Evolutionary conservation across 202 grass and related monocot species (phyloP).

Genomic region (Brachypodium distachyon): DNA sequence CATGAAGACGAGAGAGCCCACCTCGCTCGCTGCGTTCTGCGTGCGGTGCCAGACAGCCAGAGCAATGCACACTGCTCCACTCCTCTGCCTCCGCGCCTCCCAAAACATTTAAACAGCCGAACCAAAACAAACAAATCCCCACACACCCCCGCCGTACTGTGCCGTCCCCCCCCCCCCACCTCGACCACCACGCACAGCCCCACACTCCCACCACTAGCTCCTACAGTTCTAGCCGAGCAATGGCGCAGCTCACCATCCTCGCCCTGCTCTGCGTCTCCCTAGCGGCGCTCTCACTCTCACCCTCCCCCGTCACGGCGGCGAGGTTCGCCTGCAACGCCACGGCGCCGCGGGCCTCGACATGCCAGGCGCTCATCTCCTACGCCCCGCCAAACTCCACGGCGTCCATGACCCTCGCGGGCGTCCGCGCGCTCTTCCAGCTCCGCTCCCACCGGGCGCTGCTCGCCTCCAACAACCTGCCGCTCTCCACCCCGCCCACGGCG

Average conservation of each 20-base stretch:
- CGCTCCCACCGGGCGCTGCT: constrained; percentile 71
- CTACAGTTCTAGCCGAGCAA: background rate
- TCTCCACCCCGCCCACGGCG: constrained; percentile 29
- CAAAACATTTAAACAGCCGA: constrained; percentile 2
- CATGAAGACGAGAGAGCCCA: background rate
- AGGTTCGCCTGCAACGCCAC: constrained; percentile 56
- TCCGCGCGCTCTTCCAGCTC: constrained; percentile 74
- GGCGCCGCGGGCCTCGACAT: constrained; percentile 33
- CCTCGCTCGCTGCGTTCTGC: constrained; percentile 9
- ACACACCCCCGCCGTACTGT: background rate
- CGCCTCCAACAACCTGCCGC: constrained; percentile 52
- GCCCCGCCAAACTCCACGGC: constrained; percentile 56
- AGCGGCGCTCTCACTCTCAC: background rate
- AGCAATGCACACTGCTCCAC: constrained; percentile 34
- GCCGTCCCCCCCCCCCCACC: background rate
- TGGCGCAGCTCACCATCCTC: background rate
- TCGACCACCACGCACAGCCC: background rate
- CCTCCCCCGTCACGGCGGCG: constrained; percentile 25
- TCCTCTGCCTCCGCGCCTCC: background rate
- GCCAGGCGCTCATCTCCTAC: constrained; percentile 81
- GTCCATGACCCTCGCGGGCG: constrained; percentile 35
- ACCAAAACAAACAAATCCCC: background rate
- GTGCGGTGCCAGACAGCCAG: background rate
- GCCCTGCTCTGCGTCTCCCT: too few species aligned
- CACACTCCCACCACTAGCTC: background rate